A percentile compares a stretch with the other conserved stretches of the same genome.
These are phyloP conservation scores for Fusarium citri DNA, from an alignment of 2,329 filamentous ascomycete species.

Conservation along the genomic window DNA sequence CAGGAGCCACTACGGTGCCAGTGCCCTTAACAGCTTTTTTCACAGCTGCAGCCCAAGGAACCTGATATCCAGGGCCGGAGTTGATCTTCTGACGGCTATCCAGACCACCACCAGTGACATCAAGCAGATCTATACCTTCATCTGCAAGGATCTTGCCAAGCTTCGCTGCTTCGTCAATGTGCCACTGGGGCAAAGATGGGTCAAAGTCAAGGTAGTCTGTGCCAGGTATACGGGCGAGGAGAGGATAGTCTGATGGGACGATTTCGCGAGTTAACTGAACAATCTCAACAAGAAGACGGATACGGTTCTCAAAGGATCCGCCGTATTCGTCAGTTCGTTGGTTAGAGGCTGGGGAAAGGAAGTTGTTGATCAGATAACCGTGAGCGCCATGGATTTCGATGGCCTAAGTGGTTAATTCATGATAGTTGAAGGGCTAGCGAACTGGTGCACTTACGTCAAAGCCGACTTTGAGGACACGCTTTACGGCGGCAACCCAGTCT, in stretches of 20 bases:
- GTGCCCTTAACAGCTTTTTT: slow-evolving; percentile 75
- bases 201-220: slow-evolving; percentile 78
- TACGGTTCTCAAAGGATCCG: slow-evolving; percentile 56
- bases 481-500: slow-evolving; percentile 37
- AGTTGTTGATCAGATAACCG: slow-evolving; percentile 65
- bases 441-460: slow-evolving; percentile 31
- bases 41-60: slow-evolving; percentile 71
- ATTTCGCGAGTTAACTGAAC: slow-evolving; percentile 46
- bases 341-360: slow-evolving; percentile 62
- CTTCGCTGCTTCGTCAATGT: slow-evolving; percentile 69
- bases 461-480: slow-evolving; percentile 36
- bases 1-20: slow-evolving; percentile 53
- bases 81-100: slow-evolving; percentile 69
- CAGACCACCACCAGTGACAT: slow-evolving; percentile 75
- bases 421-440: too few species aligned
- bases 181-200: slow-evolving; percentile 67
- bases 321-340: slow-evolving; percentile 64
- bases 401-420: neutral
- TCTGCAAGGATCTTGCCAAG: slow-evolving; percentile 72
- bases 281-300: slow-evolving; percentile 60
- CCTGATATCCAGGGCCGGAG: slow-evolving; percentile 74
- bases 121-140: slow-evolving; percentile 76
- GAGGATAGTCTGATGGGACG: slow-evolving; percentile 55
- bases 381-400: slow-evolving; percentile 57
- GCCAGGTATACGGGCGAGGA: slow-evolving; percentile 75